Evolutionary conservation across 2,329 filamentous ascomycete genomes (phyloP), one percentile per base, ranked within the genome.

Genomic region (Arthrobotrys sinensis): DNA sequence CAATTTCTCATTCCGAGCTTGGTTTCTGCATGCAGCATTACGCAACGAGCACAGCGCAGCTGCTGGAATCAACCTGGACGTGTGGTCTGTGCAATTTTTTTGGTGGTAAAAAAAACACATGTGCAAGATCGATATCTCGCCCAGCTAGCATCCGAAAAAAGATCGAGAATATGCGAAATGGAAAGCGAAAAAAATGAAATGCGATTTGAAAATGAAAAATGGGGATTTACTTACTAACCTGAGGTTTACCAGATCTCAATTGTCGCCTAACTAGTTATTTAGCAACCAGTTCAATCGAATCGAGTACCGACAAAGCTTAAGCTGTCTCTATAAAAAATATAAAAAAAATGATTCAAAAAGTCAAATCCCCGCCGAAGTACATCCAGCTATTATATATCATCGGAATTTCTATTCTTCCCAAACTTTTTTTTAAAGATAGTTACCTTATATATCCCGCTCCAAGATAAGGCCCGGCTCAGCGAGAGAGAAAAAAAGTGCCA

Each of bases 21-120:
- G 43, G 3, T 52, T 52, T 34, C 36, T 77, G 73, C 73, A 77
- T 70, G 73, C 73, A 77, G 73, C 60, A 71, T 77, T 77, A 67
- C 73, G 73, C 73, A 77, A 70, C 63, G 48, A 67, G 7, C 45
- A 60, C 65, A 40, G 38, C 50, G n/a, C 45, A 43, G 46, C 52
- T 50, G 46, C 52, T 50, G 48, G 52, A 32, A 28, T 60, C 34
- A 8, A 4, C 4, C 19, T 14, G 36, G 36, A 46, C n/a, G 32
- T 10, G 50, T 43, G 53, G 53, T 60, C 53, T 60, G 36, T 60
- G 53, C 53, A 60, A 60, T 5, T 24, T 12, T 7, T 16, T 2
- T 5, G 12, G 8, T 45, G 2, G n/a, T n/a, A 16, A 12, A 45
- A 45, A n/a, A n/a, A n/a, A 16, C n/a, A n/a, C 24, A 28, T 28